Evolutionary conservation across 2,329 filamentous ascomycete species (phyloP).

Genomic region (Ceratocystis lukuohia): DNA sequence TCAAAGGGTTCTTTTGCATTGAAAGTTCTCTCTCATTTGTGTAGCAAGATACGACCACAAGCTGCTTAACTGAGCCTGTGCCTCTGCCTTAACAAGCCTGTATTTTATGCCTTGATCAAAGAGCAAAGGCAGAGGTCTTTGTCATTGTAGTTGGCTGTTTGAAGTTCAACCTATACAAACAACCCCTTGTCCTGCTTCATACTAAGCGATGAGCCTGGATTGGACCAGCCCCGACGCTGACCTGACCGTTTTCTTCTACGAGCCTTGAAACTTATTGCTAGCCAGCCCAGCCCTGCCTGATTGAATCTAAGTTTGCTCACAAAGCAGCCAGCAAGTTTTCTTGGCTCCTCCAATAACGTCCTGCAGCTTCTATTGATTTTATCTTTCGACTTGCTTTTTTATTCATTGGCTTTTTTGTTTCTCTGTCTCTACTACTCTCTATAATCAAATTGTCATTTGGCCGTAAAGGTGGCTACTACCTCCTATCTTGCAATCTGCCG

Average conservation of each 20-base stretch:
- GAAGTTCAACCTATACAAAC: not conserved
- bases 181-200: not conserved
- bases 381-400: not conserved
- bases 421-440: not conserved
- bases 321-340: not conserved
- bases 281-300: not conserved
- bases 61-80: too few relatives aligned
- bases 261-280: not conserved
- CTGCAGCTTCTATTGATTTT: not conserved
- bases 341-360: not conserved
- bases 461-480: not conserved
- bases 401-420: not conserved
- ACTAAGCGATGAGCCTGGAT: constrained; percentile 1
- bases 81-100: too few relatives aligned
- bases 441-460: not conserved
- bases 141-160: not conserved
- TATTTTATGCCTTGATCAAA: too few relatives aligned
- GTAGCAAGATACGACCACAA: too few relatives aligned
- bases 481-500: not conserved
- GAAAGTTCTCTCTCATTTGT: too few relatives aligned
- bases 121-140: too few relatives aligned
- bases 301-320: not conserved
- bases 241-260: not conserved
- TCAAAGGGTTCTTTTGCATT: too few relatives aligned
- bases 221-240: not conserved